Evolutionary conservation across 805 yeast species (phyloP).

Genomic region (Saccharomycopsis capsularis): DNA sequence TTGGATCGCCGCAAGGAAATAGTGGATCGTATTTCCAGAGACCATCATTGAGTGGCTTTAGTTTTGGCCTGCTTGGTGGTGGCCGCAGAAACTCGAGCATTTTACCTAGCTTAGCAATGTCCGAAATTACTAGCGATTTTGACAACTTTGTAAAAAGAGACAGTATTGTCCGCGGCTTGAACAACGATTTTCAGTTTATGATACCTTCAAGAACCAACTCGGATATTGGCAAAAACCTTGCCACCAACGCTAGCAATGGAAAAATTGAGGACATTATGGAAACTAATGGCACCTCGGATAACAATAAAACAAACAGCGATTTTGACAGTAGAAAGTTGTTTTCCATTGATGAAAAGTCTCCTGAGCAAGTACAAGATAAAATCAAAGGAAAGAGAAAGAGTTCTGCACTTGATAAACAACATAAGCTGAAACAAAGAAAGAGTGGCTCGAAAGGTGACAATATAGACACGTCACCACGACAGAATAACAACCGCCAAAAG

Average conservation of each 20-base stretch:
- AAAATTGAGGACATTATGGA: slow-evolving; percentile 10
- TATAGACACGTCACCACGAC: no score
- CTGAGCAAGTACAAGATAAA: no score
- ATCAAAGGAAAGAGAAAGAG: no score
- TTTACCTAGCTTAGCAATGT: slow-evolving; percentile 27
- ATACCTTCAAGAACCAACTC: background rate
- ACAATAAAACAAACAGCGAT: slow-evolving; percentile 1
- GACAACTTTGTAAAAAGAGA: slow-evolving; percentile 33
- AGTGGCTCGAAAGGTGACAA: no score
- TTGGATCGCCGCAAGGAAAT: background rate
- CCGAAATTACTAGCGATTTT: slow-evolving; percentile 27
- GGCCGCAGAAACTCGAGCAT: slow-evolving; percentile 27
- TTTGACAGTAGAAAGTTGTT: background rate
- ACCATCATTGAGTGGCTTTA: slow-evolving; percentile 10
- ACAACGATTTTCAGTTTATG: slow-evolving; percentile 11
- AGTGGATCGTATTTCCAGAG: slow-evolving; percentile 3
- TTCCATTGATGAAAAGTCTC: slow-evolving; percentile 3
- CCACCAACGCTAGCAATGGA: slow-evolving; percentile 2
- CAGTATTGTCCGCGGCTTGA: slow-evolving; percentile 25
- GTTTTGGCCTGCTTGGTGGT: background rate
- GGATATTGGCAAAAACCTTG: background rate
- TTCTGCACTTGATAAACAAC: no score
- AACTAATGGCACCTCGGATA: background rate
- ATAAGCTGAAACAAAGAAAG: no score
- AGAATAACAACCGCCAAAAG: no score